Evolutionary conservation across 805 yeast species (phyloP), one percentile per base, ranked within the genome.

Genomic region (Tanozyma kutaoensis): DNA sequence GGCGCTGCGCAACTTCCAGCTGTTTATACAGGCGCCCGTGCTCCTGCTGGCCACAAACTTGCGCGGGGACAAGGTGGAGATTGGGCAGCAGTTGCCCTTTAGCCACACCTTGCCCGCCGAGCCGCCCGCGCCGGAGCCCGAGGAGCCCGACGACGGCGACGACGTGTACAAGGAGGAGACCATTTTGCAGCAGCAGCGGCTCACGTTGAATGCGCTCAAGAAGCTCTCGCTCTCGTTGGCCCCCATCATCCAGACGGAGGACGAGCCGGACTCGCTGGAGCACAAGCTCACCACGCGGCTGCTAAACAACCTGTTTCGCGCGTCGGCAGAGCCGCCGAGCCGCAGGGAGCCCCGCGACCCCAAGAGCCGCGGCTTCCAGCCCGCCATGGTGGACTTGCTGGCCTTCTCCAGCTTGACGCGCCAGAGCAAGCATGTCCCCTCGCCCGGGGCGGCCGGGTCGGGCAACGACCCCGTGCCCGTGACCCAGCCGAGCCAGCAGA

Each of bases 21-120:
- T 59, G 14, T 58, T 55, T 31, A 60, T 60, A 28, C 66, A 60
- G 40, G 66, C 65, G 2, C 66, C 66, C 1, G 65, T 58, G 4
- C 41, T 60, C 24, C 53, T 59, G 22, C 46, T 55, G 30, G 52
- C 55, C 23, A 33, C 58, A 12, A 54, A 48, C 26, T 38, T 47
- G 23, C 52, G 46, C 20, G 39, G 36, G 13, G 55, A 55, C 24
- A 55, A 55, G 18, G 35, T 48, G 5, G 55, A 49, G 26, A 60
- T 60, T n/a, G 66, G 66, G 14, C 52, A 53, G 28, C 56, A 52
- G 30, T 36, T 53, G 14, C 65, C 66, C 5, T 60, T 60, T 28
- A 43, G 48, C 24, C 50, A 50, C 25, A 35, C 9, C 20, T 8
- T 8, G 10, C 20, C 9, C 10, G 20, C 20, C 8, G 20, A 17